Evolutionary conservation across 2,329 filamentous ascomycete genomes (phyloP).

Genomic region (Botrytis elliptica): DNA sequence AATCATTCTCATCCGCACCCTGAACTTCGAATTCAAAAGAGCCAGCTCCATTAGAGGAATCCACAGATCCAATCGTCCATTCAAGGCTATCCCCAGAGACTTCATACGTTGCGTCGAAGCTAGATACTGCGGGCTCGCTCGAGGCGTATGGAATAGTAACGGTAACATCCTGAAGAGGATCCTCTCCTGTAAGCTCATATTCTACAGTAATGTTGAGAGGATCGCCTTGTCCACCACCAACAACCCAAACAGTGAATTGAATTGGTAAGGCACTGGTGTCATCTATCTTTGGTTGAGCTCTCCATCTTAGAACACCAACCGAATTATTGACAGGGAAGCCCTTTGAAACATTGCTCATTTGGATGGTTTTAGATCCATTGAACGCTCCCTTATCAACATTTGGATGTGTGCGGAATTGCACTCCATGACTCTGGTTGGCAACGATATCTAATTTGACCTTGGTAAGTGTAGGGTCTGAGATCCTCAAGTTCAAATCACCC

Average conservation of each 20-base stretch:
- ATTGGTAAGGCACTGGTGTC: conserved; percentile 82
- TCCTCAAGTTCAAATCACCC: conserved; percentile 87
- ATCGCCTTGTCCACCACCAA: conserved; percentile 75
- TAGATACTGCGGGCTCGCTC: conserved; percentile 83
- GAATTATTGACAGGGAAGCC: conserved; percentile 94
- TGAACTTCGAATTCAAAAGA: conserved; percentile 95
- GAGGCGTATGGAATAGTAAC: conserved; percentile 85
- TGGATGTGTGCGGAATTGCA: conserved; percentile 91
- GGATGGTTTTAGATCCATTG: conserved; percentile 77
- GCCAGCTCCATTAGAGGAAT: conserved; percentile 77
- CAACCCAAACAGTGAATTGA: conserved; percentile 97
- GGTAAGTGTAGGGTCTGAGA: conserved; percentile 82
- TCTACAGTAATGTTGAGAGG: conserved; percentile 91
- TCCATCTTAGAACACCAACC: conserved; percentile 91
- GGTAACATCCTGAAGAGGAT: conserved; percentile 76
- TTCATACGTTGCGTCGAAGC: conserved; percentile 92
- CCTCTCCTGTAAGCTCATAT: conserved; percentile 85
- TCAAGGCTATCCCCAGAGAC: conserved; percentile 90
- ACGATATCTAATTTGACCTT: conserved; percentile 85
- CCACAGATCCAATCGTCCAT: conserved; percentile 87
- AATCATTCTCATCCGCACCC: conserved; percentile 84
- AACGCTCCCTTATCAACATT: conserved; percentile 92
- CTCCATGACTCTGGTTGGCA: conserved; percentile 75
- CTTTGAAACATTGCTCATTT: conserved; percentile 82
- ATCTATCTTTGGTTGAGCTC: conserved; percentile 76